Base-by-base conservation (phyloP, 2,329 filamentous ascomycete species). In the Pseudocercospora cruenta region DNA sequence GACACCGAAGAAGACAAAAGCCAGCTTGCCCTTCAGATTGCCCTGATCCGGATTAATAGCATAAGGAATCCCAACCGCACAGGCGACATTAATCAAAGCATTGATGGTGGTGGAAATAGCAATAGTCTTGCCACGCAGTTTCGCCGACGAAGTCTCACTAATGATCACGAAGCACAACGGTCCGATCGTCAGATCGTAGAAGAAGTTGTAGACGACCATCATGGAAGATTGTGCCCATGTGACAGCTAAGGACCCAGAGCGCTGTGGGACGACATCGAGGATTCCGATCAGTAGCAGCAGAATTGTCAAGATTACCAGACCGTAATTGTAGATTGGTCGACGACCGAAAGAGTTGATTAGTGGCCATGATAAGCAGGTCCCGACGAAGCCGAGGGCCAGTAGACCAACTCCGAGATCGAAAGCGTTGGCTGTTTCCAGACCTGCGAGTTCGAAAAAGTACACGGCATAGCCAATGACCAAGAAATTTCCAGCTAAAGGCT, bases 71-170 rank as follows among this genome's bases (percentile, higher is more conserved):
- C 74, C 73, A n/a, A 78, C 73, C 5, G 74, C 28, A 69, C 86
- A 89, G 33, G 93, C 90, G 53, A 96, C 82, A 73, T 94, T 93
- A 82, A 80, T 83, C 16, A 92, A n/a, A 31, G 60, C 60, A 22
- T 69, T 69, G 4, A 70, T 81, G 70, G 91, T 91, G 60, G 92
- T 89, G 0, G 91, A 92, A 1, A 96, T 85, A 0, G 94, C 92
- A n/a, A 96, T 90, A 0, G 93, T 96, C 83, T 96, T 96, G 80
- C 94, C 92, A 74, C 93, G 90, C 31, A 96, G 84, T 1, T 93
- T 87, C 16, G 91, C 87, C 0, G 92, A 92, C 0, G 92, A 93
- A n/a, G 96, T 79, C 78, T 96, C 93, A 0, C 90, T 87, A 2
- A 96, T 92, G 7, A 96, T 68, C n/a, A 66, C 26, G 55, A 67